Conservation (phyloP, 2,329 filamentous ascomycete species). For the Penicillium oxalicum region DNA sequence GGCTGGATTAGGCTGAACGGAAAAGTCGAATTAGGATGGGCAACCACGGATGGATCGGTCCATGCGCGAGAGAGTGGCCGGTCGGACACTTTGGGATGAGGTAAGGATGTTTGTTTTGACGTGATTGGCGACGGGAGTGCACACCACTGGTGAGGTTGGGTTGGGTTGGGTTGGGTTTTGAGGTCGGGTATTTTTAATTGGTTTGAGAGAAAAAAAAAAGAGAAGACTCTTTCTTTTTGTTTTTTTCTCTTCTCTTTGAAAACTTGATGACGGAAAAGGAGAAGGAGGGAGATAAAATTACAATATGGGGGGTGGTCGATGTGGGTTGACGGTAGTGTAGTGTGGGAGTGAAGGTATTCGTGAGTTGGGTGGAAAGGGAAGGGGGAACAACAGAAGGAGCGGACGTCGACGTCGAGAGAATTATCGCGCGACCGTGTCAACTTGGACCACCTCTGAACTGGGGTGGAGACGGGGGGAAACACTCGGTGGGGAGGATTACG, state of each 20-base stretch:
- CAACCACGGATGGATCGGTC: constrained; percentile 7
- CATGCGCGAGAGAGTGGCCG: constrained; percentile 10
- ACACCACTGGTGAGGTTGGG: no score
- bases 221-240: background rate
- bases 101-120: constrained; percentile 3
- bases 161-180: no score
- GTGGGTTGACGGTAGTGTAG: background rate
- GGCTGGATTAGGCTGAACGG: background rate
- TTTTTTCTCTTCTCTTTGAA: background rate
- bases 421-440: constrained; percentile 20
- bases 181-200: no score
- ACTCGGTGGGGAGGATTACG: constrained; percentile 7
- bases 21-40: background rate
- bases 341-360: background rate
- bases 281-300: background rate
- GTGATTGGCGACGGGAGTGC: background rate
- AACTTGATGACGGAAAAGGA: background rate
- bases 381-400: constrained; percentile 19
- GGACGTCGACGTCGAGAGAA: constrained; percentile 13
- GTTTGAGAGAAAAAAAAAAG: background rate
- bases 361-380: constrained; percentile 5
- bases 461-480: background rate
- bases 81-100: constrained; percentile 1
- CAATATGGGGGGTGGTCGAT: constrained; percentile 3
- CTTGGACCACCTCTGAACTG: background rate